These are phyloP conservation scores for Pythium folliculosum DNA, from an alignment of 352 stramenopile genomes.

Conservation along the genomic window DNA sequence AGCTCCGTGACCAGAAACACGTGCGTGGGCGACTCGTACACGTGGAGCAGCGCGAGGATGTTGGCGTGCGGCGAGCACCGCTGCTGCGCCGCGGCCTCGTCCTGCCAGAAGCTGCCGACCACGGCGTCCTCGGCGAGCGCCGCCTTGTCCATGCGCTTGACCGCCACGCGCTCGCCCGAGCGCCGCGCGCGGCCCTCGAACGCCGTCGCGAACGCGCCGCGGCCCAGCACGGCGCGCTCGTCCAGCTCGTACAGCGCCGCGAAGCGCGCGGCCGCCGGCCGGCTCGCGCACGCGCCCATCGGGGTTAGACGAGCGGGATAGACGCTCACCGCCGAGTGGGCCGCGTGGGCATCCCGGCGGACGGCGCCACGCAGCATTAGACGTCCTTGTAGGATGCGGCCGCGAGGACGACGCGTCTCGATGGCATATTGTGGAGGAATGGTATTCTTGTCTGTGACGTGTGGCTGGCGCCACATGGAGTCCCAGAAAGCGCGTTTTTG, in stretches of 20 bases:
- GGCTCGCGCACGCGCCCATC: slow-evolving; percentile 61
- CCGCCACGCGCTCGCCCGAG: slow-evolving; percentile 39
- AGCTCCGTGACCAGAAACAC: slow-evolving; percentile 68
- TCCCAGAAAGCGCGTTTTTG: too few relatives aligned
- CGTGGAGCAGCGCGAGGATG: slow-evolving; percentile 52
- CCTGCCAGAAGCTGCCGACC: slow-evolving; percentile 37
- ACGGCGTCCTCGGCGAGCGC: not conserved
- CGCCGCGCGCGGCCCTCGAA: slow-evolving; percentile 43
- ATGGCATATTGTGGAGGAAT: too few relatives aligned
- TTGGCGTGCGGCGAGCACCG: slow-evolving; percentile 56
- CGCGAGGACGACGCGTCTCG: too few relatives aligned
- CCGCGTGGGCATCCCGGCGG: too few relatives aligned
- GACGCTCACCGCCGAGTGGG: too few relatives aligned
- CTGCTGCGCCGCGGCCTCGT: slow-evolving; percentile 51
- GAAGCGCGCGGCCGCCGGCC: slow-evolving; percentile 29
- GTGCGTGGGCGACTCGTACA: slow-evolving; percentile 49
- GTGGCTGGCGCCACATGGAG: too few relatives aligned
- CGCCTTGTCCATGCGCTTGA: slow-evolving; percentile 69
- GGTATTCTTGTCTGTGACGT: too few relatives aligned
- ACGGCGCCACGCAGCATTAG: too few relatives aligned
- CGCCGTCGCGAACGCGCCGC: slow-evolving; percentile 52
- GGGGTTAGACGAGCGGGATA: too few relatives aligned
- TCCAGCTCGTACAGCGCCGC: slow-evolving; percentile 46
- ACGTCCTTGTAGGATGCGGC: too few relatives aligned
- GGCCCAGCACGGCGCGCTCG: slow-evolving; percentile 41